Evolutionary conservation across 805 yeast genomes (phyloP).

Genomic region (Saccharomyces paradoxus): DNA sequence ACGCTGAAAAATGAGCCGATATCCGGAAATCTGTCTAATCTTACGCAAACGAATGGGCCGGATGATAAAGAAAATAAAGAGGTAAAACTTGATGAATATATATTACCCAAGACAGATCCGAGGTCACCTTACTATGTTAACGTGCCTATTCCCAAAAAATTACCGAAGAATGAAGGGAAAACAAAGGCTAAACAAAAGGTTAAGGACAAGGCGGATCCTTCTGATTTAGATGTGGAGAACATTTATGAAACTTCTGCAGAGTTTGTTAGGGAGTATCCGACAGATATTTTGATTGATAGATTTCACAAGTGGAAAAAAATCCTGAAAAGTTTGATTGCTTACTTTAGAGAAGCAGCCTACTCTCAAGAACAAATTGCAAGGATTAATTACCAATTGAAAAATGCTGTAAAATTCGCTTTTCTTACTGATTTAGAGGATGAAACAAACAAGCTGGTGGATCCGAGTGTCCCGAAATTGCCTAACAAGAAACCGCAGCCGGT

Average conservation of each 20-base stretch:
- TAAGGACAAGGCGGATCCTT: background rate
- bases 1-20: background rate
- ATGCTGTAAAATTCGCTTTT: constrained; percentile 41
- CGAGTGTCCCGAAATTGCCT: constrained; percentile 41
- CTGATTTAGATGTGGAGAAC: constrained; percentile 2
- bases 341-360: constrained; percentile 63
- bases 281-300: constrained; percentile 70
- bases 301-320: constrained; percentile 74
- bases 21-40: background rate
- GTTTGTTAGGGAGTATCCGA: constrained; percentile 43
- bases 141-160: constrained; percentile 22
- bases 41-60: background rate
- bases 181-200: background rate
- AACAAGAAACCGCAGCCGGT: constrained; percentile 14
- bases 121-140: constrained; percentile 22
- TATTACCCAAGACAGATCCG: constrained; percentile 18
- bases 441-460: constrained; percentile 36
- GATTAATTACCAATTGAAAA: constrained; percentile 63
- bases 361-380: constrained; percentile 67
- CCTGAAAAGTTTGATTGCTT: constrained; percentile 57
- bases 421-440: constrained; percentile 29
- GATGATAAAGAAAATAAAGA: background rate
- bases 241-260: background rate
- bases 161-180: constrained; percentile 4
- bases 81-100: constrained; percentile 3